Evolutionary conservation across 2,329 filamentous ascomycete genomes (phyloP).

Genomic region (Fusarium chuoi): DNA sequence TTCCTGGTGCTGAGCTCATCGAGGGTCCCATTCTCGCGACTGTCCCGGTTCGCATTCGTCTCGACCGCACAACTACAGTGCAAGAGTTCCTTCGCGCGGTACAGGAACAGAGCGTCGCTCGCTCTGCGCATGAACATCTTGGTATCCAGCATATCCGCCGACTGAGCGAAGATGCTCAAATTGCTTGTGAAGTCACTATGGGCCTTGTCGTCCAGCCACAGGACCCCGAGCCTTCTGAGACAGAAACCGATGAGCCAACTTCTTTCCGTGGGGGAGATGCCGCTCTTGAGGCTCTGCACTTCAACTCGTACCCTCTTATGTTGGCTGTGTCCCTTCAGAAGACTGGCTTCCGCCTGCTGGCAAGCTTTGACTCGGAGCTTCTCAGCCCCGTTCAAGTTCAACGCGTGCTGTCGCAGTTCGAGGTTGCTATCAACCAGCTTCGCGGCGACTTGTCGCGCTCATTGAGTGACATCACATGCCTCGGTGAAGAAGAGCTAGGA

Average conservation of each 20-base stretch:
- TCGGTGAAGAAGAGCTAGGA: conserved; percentile 50
- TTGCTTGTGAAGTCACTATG: conserved; percentile 66
- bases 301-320: conserved; percentile 70
- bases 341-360: conserved; percentile 64
- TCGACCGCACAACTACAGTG: conserved; percentile 35
- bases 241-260: conserved; percentile 44
- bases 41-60: conserved; percentile 38
- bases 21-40: conserved; percentile 46
- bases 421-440: conserved; percentile 60
- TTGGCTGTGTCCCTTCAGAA: conserved; percentile 68
- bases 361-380: conserved; percentile 70
- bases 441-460: conserved; percentile 49
- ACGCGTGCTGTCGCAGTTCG: conserved; percentile 62
- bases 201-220: conserved; percentile 60
- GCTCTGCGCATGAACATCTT: conserved; percentile 45
- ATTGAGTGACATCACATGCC: conserved; percentile 49
- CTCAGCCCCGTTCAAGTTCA: conserved; percentile 63
- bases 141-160: conserved; percentile 51
- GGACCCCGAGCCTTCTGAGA: conserved; percentile 42
- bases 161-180: conserved; percentile 60
- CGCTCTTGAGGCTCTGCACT: conserved; percentile 66
- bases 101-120: conserved; percentile 44
- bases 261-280: conserved; percentile 63
- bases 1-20: conserved; percentile 45
- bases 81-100: conserved; percentile 42